These are phyloP conservation scores for Zygnema cylindricum DNA, from an alignment of 139 green algal species.

Conservation along the genomic window DNA sequence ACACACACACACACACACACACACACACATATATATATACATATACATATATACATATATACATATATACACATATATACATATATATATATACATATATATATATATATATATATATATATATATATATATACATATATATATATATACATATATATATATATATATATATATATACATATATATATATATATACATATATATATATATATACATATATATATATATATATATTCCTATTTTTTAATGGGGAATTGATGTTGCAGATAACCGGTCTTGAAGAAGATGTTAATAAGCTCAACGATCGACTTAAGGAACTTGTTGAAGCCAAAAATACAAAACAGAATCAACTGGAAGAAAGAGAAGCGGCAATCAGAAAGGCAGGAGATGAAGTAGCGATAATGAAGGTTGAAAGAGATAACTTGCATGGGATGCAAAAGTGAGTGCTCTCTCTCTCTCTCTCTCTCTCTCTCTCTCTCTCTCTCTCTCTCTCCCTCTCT, in stretches of 20 bases:
- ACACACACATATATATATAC: not conserved
- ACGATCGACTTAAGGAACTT: constrained; percentile 8
- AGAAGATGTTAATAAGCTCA: constrained; percentile 52
- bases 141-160: too few species aligned
- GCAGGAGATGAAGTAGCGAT: constrained; percentile 27
- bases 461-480: not conserved
- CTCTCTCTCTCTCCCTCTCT: not conserved
- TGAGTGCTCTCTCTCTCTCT: constrained; percentile 13
- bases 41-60: constrained; percentile 1
- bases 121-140: too few species aligned
- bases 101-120: too few species aligned
- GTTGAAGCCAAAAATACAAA: constrained; percentile 19
- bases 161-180: too few species aligned
- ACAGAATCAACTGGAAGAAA: constrained; percentile 24
- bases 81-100: not conserved
- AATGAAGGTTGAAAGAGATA: constrained; percentile 32
- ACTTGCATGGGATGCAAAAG: constrained; percentile 55
- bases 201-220: too few species aligned
- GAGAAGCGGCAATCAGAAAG: constrained; percentile 42
- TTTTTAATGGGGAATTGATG: not conserved
- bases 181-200: too few species aligned
- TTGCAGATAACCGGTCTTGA: constrained; percentile 48
- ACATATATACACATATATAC: not conserved
- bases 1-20: constrained; percentile 5
- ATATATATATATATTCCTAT: too few species aligned